phyloP scores from a whole-genome alignment of 176 grass and related monocot genomes.

The Oryza australiensis region DNA sequence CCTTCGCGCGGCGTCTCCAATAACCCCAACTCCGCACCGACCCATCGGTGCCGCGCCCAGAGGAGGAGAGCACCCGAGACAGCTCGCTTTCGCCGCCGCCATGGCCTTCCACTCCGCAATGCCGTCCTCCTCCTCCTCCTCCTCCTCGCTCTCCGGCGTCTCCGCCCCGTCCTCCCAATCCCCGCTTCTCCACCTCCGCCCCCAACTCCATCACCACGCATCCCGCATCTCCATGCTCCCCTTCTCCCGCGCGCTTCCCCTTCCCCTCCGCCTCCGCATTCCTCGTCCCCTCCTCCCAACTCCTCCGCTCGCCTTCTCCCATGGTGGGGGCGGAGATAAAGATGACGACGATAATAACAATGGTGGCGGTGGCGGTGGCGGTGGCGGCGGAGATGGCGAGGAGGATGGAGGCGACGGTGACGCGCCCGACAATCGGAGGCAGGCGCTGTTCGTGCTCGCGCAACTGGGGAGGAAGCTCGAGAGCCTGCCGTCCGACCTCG shows the following conservation, averaged over 20 bases:
- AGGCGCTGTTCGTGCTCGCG: constrained; percentile 64
- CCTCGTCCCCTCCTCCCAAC: constrained; percentile 20
- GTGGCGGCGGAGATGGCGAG: neutral
- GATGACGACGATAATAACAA: no score
- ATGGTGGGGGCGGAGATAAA: neutral
- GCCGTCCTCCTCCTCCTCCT: constrained; percentile 1
- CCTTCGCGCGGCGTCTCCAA: neutral
- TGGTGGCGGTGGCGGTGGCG: neutral
- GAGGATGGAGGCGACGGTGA: constrained; percentile 16
- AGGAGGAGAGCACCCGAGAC: neutral
- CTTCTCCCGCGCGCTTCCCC: constrained; percentile 20
- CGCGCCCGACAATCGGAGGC: constrained; percentile 1
- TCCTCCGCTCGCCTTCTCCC: constrained; percentile 32
- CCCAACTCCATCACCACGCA: neutral
- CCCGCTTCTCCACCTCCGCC: neutral
- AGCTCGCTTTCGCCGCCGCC: neutral
- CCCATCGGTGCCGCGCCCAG: neutral
- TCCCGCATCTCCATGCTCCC: neutral
- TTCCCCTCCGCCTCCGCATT: constrained; percentile 35
- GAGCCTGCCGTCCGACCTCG: constrained; percentile 69
- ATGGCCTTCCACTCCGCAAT: constrained; percentile 36
- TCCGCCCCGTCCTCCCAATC: neutral
- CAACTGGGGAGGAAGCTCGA: constrained; percentile 63
- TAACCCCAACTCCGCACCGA: neutral
- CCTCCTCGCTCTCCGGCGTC: constrained; percentile 20